A percentile compares a stretch with the other conserved stretches of the same genome.
Conservation (phyloP, 495 filamentous ascomycete species). For the Achaetomiella virescens region DNA sequence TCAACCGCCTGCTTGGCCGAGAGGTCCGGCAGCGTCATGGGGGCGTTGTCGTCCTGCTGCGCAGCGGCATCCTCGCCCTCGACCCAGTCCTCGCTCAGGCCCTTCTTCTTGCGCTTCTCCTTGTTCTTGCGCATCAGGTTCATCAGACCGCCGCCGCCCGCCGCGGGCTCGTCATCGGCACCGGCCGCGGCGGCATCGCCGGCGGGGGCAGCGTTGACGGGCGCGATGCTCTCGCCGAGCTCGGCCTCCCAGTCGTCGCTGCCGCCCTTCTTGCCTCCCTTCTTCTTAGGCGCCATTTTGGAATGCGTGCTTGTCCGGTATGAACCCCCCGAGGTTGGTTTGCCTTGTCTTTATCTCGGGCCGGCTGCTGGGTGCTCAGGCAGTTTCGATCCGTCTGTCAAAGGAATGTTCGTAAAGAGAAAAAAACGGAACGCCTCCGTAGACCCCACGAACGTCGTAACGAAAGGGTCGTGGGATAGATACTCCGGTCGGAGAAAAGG, state of each 20-base stretch:
- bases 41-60: conserved; percentile 27
- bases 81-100: conserved; percentile 66
- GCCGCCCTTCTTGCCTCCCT: conserved; percentile 82
- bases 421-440: background rate
- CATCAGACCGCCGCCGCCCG: conserved; percentile 65
- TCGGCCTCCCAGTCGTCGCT: conserved; percentile 95
- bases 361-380: background rate
- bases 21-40: conserved; percentile 42
- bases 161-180: conserved; percentile 46
- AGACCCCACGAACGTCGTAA: background rate
- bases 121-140: conserved; percentile 82
- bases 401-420: background rate
- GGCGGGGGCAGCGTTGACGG: conserved; percentile 23
- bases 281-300: conserved; percentile 88
- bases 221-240: conserved; percentile 67
- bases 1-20: conserved; percentile 74
- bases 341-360: conserved; percentile 2
- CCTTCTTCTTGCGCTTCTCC: conserved; percentile 91
- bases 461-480: conserved; percentile 1
- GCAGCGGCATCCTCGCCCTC: conserved; percentile 58
- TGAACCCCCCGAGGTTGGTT: too few relatives aligned
- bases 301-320: background rate
- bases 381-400: background rate
- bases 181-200: conserved; percentile 40
- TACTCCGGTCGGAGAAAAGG: background rate